Conservation (phyloP, 2,329 filamentous ascomycete genomes). For the Ilyonectria sp. region DNA sequence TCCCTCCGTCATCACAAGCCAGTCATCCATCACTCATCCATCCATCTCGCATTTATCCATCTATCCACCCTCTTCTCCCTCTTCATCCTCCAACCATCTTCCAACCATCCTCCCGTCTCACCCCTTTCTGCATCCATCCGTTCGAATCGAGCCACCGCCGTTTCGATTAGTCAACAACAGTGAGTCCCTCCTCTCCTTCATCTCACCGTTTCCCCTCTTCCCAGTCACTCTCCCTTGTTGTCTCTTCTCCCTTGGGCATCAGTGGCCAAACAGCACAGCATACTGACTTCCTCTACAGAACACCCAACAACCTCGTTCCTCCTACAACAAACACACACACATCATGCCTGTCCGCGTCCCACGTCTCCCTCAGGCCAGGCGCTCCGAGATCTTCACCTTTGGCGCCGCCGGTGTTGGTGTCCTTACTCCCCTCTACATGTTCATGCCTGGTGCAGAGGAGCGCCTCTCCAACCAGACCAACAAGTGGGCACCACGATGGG, state of each 20-base stretch:
- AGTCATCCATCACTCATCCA: slow-evolving; percentile 3
- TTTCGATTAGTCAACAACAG: slow-evolving; percentile 22
- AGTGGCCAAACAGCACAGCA: no score
- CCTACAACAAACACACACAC: slow-evolving; percentile 29
- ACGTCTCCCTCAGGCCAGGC: slow-evolving; percentile 65
- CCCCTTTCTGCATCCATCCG: not conserved
- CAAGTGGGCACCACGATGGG: slow-evolving; percentile 73
- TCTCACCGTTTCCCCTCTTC: not conserved
- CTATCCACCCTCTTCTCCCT: not conserved
- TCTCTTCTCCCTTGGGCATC: not conserved
- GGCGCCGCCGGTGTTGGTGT: slow-evolving; percentile 68
- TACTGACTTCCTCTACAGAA: slow-evolving; percentile 24
- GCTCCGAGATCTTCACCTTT: slow-evolving; percentile 67
- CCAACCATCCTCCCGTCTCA: not conserved
- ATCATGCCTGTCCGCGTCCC: slow-evolving; percentile 64
- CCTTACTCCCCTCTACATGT: slow-evolving; percentile 71
- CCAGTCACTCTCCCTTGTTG: not conserved
- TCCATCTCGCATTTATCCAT: not conserved
- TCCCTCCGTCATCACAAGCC: slow-evolving; percentile 31
- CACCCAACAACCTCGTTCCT: not conserved
- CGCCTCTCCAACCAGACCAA: slow-evolving; percentile 67
- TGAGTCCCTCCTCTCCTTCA: slow-evolving; percentile 18
- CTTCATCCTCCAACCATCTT: not conserved
- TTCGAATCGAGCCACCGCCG: slow-evolving; percentile 15
- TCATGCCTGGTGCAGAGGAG: slow-evolving; percentile 70